Conservation (phyloP, 768 basidiomycete genomes). For the Suillus clintonianus region DNA sequence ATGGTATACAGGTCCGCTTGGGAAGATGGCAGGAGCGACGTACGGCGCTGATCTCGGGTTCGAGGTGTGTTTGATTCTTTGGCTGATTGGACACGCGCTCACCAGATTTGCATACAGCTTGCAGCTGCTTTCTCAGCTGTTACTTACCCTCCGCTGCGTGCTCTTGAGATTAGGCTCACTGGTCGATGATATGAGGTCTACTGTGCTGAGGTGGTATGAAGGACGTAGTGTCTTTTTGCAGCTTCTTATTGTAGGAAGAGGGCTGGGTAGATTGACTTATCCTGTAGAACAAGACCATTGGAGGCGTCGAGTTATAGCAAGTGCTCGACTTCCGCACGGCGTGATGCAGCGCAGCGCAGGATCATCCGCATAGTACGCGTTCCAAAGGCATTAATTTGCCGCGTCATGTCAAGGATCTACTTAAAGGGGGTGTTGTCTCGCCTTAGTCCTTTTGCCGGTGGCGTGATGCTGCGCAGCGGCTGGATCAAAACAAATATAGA, state of each 20-base stretch:
- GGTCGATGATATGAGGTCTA: slow-evolving; percentile 31
- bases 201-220: not conserved
- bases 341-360: too few species aligned
- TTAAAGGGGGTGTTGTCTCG: too few species aligned
- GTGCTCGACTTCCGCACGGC: not conserved
- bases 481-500: too few species aligned
- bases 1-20: slow-evolving; percentile 57
- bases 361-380: too few species aligned
- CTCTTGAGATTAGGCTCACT: slow-evolving; percentile 47
- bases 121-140: slow-evolving; percentile 49
- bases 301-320: not conserved
- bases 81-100: not conserved
- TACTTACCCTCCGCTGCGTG: slow-evolving; percentile 47
- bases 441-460: too few species aligned
- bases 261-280: not conserved
- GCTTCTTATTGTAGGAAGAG: not conserved
- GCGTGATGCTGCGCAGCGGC: too few species aligned
- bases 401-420: too few species aligned
- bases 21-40: slow-evolving; percentile 41
- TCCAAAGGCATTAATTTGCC: too few species aligned
- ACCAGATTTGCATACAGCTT: slow-evolving; percentile 26
- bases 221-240: not conserved
- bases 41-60: slow-evolving; percentile 47
- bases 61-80: slow-evolving; percentile 37
- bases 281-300: not conserved